Evolutionary conservation across 306 rosid genomes (phyloP).

Genomic region (Cucurbita moschata): DNA sequence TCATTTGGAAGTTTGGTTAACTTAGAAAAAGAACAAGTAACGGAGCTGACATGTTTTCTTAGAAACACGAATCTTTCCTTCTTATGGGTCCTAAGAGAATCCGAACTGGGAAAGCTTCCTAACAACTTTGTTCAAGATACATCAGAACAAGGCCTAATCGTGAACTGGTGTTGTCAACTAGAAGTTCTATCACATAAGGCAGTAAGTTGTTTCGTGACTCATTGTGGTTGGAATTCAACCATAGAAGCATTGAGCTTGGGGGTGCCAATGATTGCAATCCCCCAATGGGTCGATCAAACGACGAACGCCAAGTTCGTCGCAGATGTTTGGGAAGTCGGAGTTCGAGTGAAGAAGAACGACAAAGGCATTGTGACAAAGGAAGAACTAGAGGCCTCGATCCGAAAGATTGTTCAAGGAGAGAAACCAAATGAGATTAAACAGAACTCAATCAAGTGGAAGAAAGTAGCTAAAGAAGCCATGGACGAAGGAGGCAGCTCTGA

Average conservation of each 20-base stretch:
- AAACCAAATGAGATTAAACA: not conserved
- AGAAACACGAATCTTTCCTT: not conserved
- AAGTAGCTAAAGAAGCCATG: not conserved
- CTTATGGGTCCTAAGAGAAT: slow-evolving; percentile 15
- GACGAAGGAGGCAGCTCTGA: slow-evolving; percentile 6
- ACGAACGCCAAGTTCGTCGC: not conserved
- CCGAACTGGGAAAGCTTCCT: slow-evolving; percentile 9
- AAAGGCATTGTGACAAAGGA: not conserved
- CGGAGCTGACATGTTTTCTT: slow-evolving; percentile 5
- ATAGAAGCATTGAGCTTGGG: slow-evolving; percentile 1
- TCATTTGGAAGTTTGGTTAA: slow-evolving; percentile 15
- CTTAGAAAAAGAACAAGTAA: slow-evolving; percentile 1
- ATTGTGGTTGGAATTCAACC: slow-evolving; percentile 8
- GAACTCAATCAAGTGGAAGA: slow-evolving; percentile 1
- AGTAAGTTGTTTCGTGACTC: slow-evolving; percentile 3
- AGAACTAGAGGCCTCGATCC: not conserved
- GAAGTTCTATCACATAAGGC: not conserved
- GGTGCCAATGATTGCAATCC: slow-evolving; percentile 1
- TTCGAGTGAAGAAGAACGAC: not conserved
- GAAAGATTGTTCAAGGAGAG: not conserved
- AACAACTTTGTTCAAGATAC: slow-evolving; percentile 3
- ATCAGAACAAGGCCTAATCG: slow-evolving; percentile 10
- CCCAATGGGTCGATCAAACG: slow-evolving; percentile 2
- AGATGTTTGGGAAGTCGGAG: not conserved
- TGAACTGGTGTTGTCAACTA: not conserved